phyloP scores from a whole-genome alignment of 2,329 filamentous ascomycete genomes.

The Cyphellophora attinorum region DNA sequence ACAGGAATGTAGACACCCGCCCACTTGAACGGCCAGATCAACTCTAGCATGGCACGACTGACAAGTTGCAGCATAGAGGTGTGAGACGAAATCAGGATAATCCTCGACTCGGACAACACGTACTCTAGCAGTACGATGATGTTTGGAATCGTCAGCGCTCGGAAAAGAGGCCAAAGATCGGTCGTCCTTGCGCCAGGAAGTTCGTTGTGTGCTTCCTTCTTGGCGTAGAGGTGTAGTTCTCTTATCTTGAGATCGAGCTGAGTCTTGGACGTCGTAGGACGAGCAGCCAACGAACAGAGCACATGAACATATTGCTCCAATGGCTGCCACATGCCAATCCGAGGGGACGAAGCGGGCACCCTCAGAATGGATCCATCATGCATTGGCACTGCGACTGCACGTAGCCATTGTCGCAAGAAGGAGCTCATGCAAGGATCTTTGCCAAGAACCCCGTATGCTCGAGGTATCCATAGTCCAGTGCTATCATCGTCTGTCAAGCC shows the following conservation, averaged over 20 bases:
- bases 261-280: slow-evolving; percentile 84
- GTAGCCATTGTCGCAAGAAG: slow-evolving; percentile 99
- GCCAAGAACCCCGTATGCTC: slow-evolving; percentile 86
- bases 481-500: slow-evolving; percentile 81
- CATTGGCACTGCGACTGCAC: slow-evolving; percentile 91
- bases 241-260: slow-evolving; percentile 87
- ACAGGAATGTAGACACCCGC: slow-evolving; percentile 89
- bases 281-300: slow-evolving; percentile 87
- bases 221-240: slow-evolving; percentile 82
- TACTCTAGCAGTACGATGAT: slow-evolving; percentile 90
- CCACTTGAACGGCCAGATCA: slow-evolving; percentile 88
- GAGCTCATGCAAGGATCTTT: slow-evolving; percentile 71
- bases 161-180: slow-evolving; percentile 87
- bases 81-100: slow-evolving; percentile 92
- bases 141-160: slow-evolving; percentile 81
- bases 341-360: slow-evolving; percentile 79
- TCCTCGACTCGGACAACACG: slow-evolving; percentile 82
- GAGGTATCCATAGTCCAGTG: slow-evolving; percentile 91
- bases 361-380: slow-evolving; percentile 73
- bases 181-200: slow-evolving; percentile 82
- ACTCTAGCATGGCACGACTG: slow-evolving; percentile 72
- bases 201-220: slow-evolving; percentile 88
- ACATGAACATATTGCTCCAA: slow-evolving; percentile 96
- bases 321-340: slow-evolving; percentile 89
- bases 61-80: slow-evolving; percentile 93